Evolutionary conservation across 2,329 filamentous ascomycete species (phyloP).

Genomic region (Colletotrichum trifolii): DNA sequence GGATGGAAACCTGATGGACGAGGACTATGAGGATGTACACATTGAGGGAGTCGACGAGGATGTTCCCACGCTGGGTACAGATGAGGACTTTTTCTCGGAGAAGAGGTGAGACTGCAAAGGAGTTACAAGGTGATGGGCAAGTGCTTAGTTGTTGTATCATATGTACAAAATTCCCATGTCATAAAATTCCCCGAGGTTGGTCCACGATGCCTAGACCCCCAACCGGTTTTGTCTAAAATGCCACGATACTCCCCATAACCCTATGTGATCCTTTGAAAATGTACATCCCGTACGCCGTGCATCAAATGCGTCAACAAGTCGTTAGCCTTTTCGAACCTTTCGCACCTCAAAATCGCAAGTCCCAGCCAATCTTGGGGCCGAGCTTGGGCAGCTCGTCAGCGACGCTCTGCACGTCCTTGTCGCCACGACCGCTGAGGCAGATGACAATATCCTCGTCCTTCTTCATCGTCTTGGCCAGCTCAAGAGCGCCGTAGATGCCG

Average conservation of each 20-base stretch:
- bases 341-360: conserved; percentile 66
- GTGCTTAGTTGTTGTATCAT: conserved; percentile 30
- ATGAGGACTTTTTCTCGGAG: not conserved
- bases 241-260: conserved; percentile 1
- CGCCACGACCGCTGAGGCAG: conserved; percentile 90
- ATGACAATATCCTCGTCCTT: conserved; percentile 93
- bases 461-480: conserved; percentile 92
- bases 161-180: conserved; percentile 33
- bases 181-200: not conserved
- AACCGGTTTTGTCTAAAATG: conserved; percentile 13
- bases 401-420: conserved; percentile 99
- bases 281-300: conserved; percentile 8
- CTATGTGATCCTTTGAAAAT: not conserved
- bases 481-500: conserved; percentile 87
- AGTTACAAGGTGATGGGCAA: not conserved
- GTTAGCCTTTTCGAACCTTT: conserved; percentile 1
- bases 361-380: conserved; percentile 87
- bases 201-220: not conserved
- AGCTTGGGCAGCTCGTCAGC: conserved; percentile 91
- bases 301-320: conserved; percentile 4
- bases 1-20: conserved; percentile 45
- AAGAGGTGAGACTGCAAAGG: too few relatives aligned
- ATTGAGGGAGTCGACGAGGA: conserved; percentile 47
- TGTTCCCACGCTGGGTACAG: conserved; percentile 1
- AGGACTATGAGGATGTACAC: conserved; percentile 52